These are phyloP conservation scores for Aspergillus novofumigatus DNA, from an alignment of 2,329 filamentous ascomycete genomes.

Conservation along the genomic window DNA sequence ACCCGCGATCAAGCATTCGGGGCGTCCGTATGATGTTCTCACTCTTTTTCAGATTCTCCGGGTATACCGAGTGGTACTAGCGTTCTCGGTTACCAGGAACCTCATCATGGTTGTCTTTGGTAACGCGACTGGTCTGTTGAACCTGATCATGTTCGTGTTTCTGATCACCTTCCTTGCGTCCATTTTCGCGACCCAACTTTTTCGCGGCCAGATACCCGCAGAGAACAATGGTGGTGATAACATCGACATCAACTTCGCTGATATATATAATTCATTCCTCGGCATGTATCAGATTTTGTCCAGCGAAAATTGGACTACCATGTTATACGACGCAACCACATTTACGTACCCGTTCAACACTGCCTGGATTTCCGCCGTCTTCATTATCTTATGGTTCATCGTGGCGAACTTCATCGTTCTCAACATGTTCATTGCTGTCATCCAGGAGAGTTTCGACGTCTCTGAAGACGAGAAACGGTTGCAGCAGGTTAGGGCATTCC, in stretches of 20 bases:
- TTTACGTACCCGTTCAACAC: conserved; percentile 63
- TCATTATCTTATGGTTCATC: conserved; percentile 94
- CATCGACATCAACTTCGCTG: conserved; percentile 73
- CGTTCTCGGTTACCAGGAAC: conserved; percentile 79
- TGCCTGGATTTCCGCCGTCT: conserved; percentile 88
- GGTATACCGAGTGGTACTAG: conserved; percentile 86
- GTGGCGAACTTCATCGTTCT: conserved; percentile 90
- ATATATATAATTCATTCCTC: conserved; percentile 92
- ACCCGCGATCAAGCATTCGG: conserved; percentile 69
- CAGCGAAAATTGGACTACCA: conserved; percentile 90
- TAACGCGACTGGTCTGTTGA: conserved; percentile 86
- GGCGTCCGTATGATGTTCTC: conserved; percentile 76
- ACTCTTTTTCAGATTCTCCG: conserved; percentile 90
- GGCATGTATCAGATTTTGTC: conserved; percentile 98
- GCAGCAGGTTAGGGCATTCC: conserved; percentile 91
- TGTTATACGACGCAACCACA: conserved; percentile 76
- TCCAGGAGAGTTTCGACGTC: conserved; percentile 98
- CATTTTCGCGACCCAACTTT: conserved; percentile 89
- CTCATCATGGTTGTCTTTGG: conserved; percentile 83
- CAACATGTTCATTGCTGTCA: conserved; percentile 99
- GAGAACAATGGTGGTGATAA: conserved; percentile 58
- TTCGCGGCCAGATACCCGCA: conserved; percentile 75
- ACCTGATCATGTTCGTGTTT: conserved; percentile 94
- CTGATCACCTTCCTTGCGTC: conserved; percentile 89
- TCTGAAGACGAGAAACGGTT: conserved; percentile 97